A percentile compares a stretch with the other conserved stretches of the same genome.
Evolutionary conservation across 805 yeast genomes (phyloP).

Genomic region (Kodamaea nitidulidarum): DNA sequence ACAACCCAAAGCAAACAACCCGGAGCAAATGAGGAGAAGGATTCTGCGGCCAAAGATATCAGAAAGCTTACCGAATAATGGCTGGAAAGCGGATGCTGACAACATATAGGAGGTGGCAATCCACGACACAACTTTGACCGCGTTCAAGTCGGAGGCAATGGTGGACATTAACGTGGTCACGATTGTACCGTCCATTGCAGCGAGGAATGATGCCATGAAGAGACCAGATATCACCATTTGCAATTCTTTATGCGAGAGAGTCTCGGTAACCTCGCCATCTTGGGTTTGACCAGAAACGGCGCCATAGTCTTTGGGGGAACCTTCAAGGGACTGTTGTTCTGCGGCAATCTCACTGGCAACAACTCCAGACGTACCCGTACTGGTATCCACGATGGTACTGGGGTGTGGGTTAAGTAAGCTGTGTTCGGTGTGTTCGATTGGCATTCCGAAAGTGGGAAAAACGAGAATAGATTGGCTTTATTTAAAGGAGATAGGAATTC

Average conservation of each 20-base stretch:
- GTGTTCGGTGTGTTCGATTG: neutral
- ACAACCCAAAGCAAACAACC: constrained; percentile 53
- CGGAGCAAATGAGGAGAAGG: constrained; percentile 48
- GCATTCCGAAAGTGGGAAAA: neutral
- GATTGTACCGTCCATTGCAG: constrained; percentile 64
- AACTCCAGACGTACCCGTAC: constrained; percentile 30
- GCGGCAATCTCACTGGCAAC: constrained; percentile 36
- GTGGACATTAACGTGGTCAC: constrained; percentile 62
- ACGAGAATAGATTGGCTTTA: neutral
- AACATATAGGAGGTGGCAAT: constrained; percentile 67
- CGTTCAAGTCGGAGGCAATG: constrained; percentile 67
- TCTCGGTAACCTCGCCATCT: neutral
- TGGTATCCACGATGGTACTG: constrained; percentile 24
- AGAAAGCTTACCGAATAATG: constrained; percentile 64
- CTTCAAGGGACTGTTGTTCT: constrained; percentile 20
- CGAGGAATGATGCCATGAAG: constrained; percentile 46
- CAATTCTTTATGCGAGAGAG: constrained; percentile 16
- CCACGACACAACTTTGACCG: constrained; percentile 63
- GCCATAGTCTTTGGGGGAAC: constrained; percentile 5
- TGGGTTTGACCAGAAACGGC: neutral
- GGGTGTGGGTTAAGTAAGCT: constrained; percentile 8
- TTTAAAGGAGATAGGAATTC: no score
- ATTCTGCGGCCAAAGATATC: constrained; percentile 66
- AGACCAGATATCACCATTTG: constrained; percentile 27
- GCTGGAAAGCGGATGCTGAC: constrained; percentile 71